Evolutionary conservation across 2,329 filamentous ascomycete genomes (phyloP), one percentile per base, ranked within the genome.

Genomic region (Ascochyta fabae): DNA sequence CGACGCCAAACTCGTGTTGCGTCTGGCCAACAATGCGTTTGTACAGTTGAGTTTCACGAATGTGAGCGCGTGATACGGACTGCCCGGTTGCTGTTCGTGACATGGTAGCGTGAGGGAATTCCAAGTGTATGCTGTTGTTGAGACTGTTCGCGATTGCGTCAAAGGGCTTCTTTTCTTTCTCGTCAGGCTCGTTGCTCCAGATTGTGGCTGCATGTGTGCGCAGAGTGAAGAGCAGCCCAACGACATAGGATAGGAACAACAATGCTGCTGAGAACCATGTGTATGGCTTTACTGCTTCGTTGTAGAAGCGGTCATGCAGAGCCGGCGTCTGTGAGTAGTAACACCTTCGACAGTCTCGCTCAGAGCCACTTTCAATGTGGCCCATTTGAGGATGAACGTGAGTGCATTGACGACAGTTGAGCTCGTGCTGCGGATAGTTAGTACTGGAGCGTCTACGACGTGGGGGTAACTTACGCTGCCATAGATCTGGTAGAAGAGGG

Each of bases 401-500:
- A 53, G 86, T 67, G 70, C 86, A 88, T 54, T 81, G 75, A 59
- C 81, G 85, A 71, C 95, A 99, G 69, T 92, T 95, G 48, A 99
- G 84, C 78, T 99, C 92, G 72, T 99, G 95, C 85, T 88, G 72
- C 13, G 49, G 36, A 24, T 22, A 19, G 59, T 82, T 65, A 83
- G 79, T 63, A 16, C 13, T 4, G 27, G 19, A 3, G 27, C 9
- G 26, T 38, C 44, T 6, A 19, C 9, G n/a, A 33, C 26, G 15
- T 10, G 34, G 3, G 29, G 13, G 29, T 10, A 4, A 62, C 66
- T 62, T 62, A 88, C 85, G 44, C 92, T 96, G 65, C 95, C 96
- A 75, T 98, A 98, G 60, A 99, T 96, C 72, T 99, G 94, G 77
- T 98, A 99, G 78, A 99, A 99, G 13, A 99, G 80, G 0, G 95